Evolutionary conservation across 257 asterid species (phyloP).

Genomic region (Solanum habrochaites): DNA sequence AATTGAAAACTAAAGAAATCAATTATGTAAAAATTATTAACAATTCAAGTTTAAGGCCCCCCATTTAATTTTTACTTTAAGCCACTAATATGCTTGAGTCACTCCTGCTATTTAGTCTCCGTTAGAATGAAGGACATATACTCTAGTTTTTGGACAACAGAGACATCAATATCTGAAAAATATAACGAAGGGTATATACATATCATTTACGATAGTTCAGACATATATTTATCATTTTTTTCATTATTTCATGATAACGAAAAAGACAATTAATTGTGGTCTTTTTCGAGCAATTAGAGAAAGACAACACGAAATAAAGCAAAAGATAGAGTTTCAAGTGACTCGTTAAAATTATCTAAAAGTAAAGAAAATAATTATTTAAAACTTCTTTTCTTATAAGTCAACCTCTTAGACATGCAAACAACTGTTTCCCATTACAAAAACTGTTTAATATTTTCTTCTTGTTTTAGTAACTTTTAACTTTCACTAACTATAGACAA

Average conservation of each 20-base stretch:
- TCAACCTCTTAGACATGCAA: slow-evolving; percentile 17
- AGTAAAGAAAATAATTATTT: not conserved
- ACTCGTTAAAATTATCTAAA: not conserved
- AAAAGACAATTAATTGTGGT: not conserved
- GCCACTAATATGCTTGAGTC: too few species aligned
- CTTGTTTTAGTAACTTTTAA: not conserved
- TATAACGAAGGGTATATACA: too few species aligned
- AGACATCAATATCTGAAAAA: too few species aligned
- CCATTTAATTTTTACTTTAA: too few species aligned
- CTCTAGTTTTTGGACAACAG: too few species aligned
- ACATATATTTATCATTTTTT: too few species aligned
- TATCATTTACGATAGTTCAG: too few species aligned
- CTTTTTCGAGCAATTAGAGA: not conserved
- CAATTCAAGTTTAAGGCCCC: too few species aligned
- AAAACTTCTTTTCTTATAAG: not conserved
- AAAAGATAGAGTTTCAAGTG: not conserved
- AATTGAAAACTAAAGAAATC: too few species aligned
- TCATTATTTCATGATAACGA: not conserved
- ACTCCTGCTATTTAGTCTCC: too few species aligned
- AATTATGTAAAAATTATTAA: too few species aligned
- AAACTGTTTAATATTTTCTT: not conserved
- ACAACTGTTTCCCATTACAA: slow-evolving; percentile 2
- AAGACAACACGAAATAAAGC: not conserved
- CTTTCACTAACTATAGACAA: not conserved
- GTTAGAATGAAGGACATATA: too few species aligned